These are phyloP conservation scores for Botrytis paeoniae DNA, from an alignment of 2,329 filamentous ascomycete genomes.

Conservation along the genomic window DNA sequence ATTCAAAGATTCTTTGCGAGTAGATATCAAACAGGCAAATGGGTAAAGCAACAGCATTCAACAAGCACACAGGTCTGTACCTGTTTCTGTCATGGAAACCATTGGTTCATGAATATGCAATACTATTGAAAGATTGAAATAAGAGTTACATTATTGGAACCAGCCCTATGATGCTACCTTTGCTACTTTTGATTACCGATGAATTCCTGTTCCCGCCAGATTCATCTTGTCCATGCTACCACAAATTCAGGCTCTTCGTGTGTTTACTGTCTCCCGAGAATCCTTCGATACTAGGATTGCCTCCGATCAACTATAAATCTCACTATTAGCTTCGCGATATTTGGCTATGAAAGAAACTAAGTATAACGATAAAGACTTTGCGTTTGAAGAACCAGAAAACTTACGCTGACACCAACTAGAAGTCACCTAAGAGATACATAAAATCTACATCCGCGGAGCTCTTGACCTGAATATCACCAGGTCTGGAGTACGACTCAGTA, in stretches of 20 bases:
- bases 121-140: background rate
- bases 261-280: no score
- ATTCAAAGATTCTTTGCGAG: background rate
- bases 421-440: background rate
- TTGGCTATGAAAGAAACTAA: background rate
- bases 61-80: background rate
- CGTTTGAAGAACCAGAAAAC: background rate
- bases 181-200: background rate
- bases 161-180: background rate
- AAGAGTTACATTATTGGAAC: background rate
- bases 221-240: background rate
- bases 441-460: background rate
- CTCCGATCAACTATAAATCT: background rate
- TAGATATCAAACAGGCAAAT: background rate
- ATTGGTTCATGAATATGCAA: background rate
- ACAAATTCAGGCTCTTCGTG: background rate
- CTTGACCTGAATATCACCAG: background rate
- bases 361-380: background rate
- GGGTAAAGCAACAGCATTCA: background rate
- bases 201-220: background rate
- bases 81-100: fast-evolving
- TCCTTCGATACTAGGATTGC: background rate
- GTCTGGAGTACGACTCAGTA: background rate
- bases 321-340: background rate
- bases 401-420: background rate